phyloP scores from a whole-genome alignment of 768 basidiomycete species.

The Lactarius sanguifluus region DNA sequence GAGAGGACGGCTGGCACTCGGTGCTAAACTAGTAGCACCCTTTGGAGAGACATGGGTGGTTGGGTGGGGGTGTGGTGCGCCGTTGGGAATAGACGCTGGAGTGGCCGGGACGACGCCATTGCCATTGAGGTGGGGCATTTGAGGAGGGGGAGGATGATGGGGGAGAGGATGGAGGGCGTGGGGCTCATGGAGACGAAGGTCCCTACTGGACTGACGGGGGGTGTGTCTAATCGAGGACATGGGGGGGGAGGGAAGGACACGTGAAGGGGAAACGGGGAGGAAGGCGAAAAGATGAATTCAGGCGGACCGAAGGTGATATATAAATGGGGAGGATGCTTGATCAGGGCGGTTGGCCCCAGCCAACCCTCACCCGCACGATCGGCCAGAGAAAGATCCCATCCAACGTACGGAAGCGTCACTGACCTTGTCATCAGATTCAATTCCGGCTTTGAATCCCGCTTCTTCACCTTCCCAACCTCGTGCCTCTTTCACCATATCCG shows the following conservation, averaged over 20 bases:
- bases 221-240: constrained; percentile 61
- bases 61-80: constrained; percentile 41
- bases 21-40: constrained; percentile 30
- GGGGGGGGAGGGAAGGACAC: constrained; percentile 33
- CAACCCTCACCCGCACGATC: constrained; percentile 55
- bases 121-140: constrained; percentile 56
- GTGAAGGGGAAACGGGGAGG: constrained; percentile 36
- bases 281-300: constrained; percentile 33
- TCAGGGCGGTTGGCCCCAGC: constrained; percentile 39
- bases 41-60: constrained; percentile 41
- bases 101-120: constrained; percentile 44
- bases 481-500: constrained; percentile 45
- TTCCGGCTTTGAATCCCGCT: constrained; percentile 32
- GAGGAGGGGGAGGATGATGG: constrained; percentile 42
- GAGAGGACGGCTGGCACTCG: constrained; percentile 31
- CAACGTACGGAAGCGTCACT: constrained; percentile 30
- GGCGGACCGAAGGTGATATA: constrained; percentile 30
- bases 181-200: constrained; percentile 63
- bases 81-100: constrained; percentile 46
- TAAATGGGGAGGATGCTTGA: constrained; percentile 42
- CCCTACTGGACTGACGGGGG: constrained; percentile 58
- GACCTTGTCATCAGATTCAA: constrained; percentile 32
- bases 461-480: constrained; percentile 54
- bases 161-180: constrained; percentile 46
- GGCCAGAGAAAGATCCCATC: constrained; percentile 37